phyloP scores from a whole-genome alignment of 805 yeast genomes.

The Wickerhamomyces strasburgensis region DNA sequence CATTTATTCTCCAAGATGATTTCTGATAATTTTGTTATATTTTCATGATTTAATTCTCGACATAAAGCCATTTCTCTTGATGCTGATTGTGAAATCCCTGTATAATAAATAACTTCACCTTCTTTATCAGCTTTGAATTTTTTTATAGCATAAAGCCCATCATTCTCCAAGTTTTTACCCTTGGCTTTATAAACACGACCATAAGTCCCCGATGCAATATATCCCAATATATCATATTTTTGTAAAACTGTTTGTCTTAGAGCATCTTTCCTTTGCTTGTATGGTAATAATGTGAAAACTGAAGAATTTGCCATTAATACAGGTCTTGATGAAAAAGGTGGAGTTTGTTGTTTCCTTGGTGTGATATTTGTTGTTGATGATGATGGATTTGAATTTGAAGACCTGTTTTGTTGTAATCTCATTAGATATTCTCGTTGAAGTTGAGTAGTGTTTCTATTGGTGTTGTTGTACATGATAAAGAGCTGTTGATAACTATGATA shows the following conservation, averaged over 20 bases:
- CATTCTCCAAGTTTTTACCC: constrained; percentile 31
- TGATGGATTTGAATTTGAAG: background rate
- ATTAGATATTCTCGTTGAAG: constrained; percentile 23
- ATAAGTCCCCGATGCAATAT: constrained; percentile 97
- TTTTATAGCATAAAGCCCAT: constrained; percentile 64
- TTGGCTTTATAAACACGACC: constrained; percentile 92
- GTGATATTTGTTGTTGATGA: constrained; percentile 1
- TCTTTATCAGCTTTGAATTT: constrained; percentile 94
- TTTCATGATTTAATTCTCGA: constrained; percentile 75
- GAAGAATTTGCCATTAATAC: constrained; percentile 49
- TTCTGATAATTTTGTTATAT: constrained; percentile 75
- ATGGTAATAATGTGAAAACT: constrained; percentile 53
- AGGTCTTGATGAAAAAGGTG: constrained; percentile 27
- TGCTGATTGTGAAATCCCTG: constrained; percentile 95
- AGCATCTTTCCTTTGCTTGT: constrained; percentile 59
- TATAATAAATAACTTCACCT: constrained; percentile 81
- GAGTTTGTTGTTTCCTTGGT: constrained; percentile 9
- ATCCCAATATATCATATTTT: constrained; percentile 84
- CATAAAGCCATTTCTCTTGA: constrained; percentile 95
- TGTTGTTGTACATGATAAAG: no score
- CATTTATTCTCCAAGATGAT: constrained; percentile 82
- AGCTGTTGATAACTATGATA: no score
- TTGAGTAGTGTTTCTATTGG: constrained; percentile 12
- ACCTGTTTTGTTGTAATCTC: constrained; percentile 15
- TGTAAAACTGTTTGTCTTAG: constrained; percentile 70